Evolutionary conservation across 371 early-diverging fungal species (phyloP), one percentile per base, ranked within the genome.

Genomic region (Gilbertella persicaria): DNA sequence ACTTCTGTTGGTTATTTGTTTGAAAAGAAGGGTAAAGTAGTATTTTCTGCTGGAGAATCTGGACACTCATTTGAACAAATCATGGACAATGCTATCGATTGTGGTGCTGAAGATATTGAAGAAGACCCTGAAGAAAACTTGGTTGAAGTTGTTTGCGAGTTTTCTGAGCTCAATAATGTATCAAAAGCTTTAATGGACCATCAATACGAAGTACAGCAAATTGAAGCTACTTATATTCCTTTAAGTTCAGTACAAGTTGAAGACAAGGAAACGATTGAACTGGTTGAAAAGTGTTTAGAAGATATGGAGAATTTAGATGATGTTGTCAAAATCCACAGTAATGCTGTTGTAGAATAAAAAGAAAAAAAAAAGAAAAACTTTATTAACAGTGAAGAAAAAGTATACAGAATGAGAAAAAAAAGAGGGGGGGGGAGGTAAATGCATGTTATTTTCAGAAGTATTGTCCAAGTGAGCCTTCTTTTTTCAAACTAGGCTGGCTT

Each of bases 381-480:
- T n/a, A n/a, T n/a, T n/a, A n/a, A n/a, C n/a, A n/a, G n/a, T n/a
- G n/a, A 52, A 33, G 19, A 28, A 23, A 21, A 28, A 26, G 19
- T 39, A 48, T 9, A n/a, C 21, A 24, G 16, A 50, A 26, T 13
- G 25, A 14, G 13, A 20, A 41, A 21, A 20, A 28, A 8, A 19
- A 17, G 16, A 38, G 10, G 28, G 37, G 28, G 28, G 30, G 17
- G 30, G 37, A 28, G 19, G 19, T 13, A n/a, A 33, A 29, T 30
- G 35, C 14, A 20, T n/a, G 37, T 49, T 49, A 38, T 40, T 39
- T 40, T 49, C 54, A 64, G 47, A 90, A 89, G 58, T 89, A 90
- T 53, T 80, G 82, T 54, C 70, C 65, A 50, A 92, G 83, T 48
- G 87, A 70, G 16, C 75, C 75, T 62, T 92, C 92, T 30, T 73